Evolutionary conservation across 805 yeast genomes (phyloP), one percentile per base, ranked within the genome.

Genomic region (Diddensiella transvaalensis): DNA sequence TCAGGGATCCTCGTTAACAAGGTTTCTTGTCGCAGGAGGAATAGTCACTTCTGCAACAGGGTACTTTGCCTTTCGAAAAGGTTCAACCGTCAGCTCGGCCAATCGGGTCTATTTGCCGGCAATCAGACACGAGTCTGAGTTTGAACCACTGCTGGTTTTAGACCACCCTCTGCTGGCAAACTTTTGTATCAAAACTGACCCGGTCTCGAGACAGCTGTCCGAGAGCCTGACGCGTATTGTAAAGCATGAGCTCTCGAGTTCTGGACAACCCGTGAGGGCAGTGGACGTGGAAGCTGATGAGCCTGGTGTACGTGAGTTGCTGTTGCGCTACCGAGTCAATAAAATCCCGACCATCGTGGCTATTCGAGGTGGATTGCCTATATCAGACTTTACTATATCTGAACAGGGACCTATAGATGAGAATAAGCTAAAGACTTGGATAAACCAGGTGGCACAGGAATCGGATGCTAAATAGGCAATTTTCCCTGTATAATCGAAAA

Each of bases 231-330:
- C 79, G 55, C 62, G 75, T 41, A 70, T 79, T 3, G 73, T 80
- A 6, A 68, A 71, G 19, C 64, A 65, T 42, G 77, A 75, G 46
- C 76, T 80, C 40, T 76, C 73, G 40, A 72, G 75, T 49, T 67
- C 66, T 38, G n/a, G n/a, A n/a, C n/a, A n/a, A n/a, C n/a, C n/a
- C n/a, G 72, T 86, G 29, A 78, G 79, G 57, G 69, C 80, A 69
- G 93, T 83, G 5, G 89, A 84, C 60, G 75, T 86, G 15, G 86
- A 85, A 58, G 72, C 82, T 29, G 93, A 86, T 60, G 78, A 79
- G 52, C 76, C 75, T 8, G 88, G 76, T 1, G 81, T 83, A 19
- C 72, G 75, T 42, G 85, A 78, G 8, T 66, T 86, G 48, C 64
- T 79, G 64, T 63, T 74, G 39, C 74, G 81, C 40, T 87, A 83